Evolutionary conservation across 352 stramenopile genomes (phyloP), one percentile per base, ranked within the genome.

Genomic region (Hyaloperonospora arabidopsidis): DNA sequence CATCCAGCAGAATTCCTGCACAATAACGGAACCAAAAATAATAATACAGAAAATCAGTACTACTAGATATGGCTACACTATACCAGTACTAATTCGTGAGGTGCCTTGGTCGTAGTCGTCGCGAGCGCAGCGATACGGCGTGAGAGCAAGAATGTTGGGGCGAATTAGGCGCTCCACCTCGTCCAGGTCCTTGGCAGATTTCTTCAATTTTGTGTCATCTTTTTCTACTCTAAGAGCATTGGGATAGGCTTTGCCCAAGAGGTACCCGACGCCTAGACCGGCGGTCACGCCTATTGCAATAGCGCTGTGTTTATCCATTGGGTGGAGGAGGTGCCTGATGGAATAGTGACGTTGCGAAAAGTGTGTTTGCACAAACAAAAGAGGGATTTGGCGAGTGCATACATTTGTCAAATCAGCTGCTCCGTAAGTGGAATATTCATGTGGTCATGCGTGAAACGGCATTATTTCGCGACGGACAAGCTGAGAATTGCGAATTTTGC

Each of bases 111-210:
- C 76, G 72, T 98, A 98, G 70, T 98, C 94, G 60, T 99, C 96
- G 38, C 96, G 87, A 6, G 96, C 96, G 63, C 96, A 99, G 32
- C 95, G 92, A 68, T 99, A 98, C 3, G 96, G 95, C 47, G 90
- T 93, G 41, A 99, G 76, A 32, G 83, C 71, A 38, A 98, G 68
- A 57, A 99, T 98, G 74, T 99, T 99, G 46, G 88, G 85, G n/a
- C 96, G 89, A 45, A 97, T 97, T 47, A 98, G 79, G 10, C 74
- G 62, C 60, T 87, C 78, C 15, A 93, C 61, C 50, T 91, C 81
- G 51, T 91, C 74, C n/a, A 77, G 49, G 19, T 61, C 38, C 47
- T 49, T 41, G 15, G 23, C 44, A 28, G 19, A 1, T 40, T 25
- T 14, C 3, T 47, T 32, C 22, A 55, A 14, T 14, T 45, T 39